phyloP scores from a whole-genome alignment of 768 basidiomycete genomes.

The Amanita jacksonii region DNA sequence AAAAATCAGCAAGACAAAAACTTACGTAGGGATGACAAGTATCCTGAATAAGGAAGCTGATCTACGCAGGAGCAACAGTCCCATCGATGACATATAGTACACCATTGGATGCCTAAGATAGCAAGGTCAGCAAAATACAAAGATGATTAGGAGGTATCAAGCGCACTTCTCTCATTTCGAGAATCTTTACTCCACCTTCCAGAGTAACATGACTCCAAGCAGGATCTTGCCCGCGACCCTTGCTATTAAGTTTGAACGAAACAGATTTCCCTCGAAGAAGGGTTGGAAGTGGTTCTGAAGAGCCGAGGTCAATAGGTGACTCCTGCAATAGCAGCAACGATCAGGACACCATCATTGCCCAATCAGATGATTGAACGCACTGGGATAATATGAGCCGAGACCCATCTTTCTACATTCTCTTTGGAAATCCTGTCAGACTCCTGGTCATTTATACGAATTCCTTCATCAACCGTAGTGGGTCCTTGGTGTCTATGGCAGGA shows the following conservation, averaged over 20 bases:
- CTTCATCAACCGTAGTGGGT: conserved; percentile 28
- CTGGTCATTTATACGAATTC: conserved; percentile 51
- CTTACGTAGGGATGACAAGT: neutral
- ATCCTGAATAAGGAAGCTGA: neutral
- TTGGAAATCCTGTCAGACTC: conserved; percentile 52
- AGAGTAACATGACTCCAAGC: conserved; percentile 55
- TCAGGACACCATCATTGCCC: neutral
- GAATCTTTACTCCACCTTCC: conserved; percentile 45
- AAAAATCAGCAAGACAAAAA: too few species aligned
- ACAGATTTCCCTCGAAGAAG: conserved; percentile 51
- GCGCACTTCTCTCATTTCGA: conserved; percentile 52
- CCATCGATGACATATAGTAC: conserved; percentile 52
- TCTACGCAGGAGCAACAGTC: conserved; percentile 21
- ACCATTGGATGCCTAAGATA: conserved; percentile 29
- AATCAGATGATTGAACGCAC: conserved; percentile 31
- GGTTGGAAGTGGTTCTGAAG: conserved; percentile 38
- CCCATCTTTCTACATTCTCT: conserved; percentile 70
- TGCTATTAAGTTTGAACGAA: conserved; percentile 34
- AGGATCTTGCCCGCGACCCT: conserved; percentile 25
- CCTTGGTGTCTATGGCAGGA: conserved; percentile 65
- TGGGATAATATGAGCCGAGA: conserved; percentile 76
- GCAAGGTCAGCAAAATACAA: neutral
- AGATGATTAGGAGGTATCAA: neutral
- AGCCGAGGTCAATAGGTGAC: conserved; percentile 37
- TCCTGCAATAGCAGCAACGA: conserved; percentile 20